phyloP scores from a whole-genome alignment of 257 asterid species.

The Salvia miltiorrhiza region DNA sequence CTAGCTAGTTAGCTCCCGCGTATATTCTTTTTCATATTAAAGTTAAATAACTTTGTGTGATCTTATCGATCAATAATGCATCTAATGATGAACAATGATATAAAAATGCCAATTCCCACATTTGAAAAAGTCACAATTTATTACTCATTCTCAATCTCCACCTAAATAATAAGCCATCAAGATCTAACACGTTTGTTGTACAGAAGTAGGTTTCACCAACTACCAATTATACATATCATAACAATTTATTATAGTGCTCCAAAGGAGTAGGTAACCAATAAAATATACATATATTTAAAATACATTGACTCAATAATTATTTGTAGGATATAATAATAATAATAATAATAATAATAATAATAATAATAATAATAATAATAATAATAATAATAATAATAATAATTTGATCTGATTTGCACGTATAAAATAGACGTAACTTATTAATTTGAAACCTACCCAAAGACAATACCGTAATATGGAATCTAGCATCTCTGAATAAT shows the following conservation, averaged over 20 bases:
- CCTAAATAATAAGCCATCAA: background rate
- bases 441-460: background rate
- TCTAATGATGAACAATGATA: background rate
- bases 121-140: background rate
- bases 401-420: background rate
- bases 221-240: background rate
- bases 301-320: background rate
- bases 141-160: background rate
- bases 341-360: background rate
- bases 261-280: slow-evolving; percentile 1
- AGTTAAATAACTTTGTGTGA: background rate
- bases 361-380: background rate
- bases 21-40: too few species aligned
- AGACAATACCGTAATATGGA: background rate
- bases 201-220: slow-evolving; percentile 15
- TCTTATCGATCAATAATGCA: background rate
- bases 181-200: slow-evolving; percentile 6
- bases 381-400: background rate
- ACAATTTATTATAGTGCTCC: background rate
- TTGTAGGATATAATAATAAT: background rate
- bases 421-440: background rate
- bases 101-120: background rate
- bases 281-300: background rate
- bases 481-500: background rate
- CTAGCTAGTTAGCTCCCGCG: background rate